These are phyloP conservation scores for Pseudogymnoascus sp. DNA, from an alignment of 2,329 filamentous ascomycete species.

Conservation along the genomic window DNA sequence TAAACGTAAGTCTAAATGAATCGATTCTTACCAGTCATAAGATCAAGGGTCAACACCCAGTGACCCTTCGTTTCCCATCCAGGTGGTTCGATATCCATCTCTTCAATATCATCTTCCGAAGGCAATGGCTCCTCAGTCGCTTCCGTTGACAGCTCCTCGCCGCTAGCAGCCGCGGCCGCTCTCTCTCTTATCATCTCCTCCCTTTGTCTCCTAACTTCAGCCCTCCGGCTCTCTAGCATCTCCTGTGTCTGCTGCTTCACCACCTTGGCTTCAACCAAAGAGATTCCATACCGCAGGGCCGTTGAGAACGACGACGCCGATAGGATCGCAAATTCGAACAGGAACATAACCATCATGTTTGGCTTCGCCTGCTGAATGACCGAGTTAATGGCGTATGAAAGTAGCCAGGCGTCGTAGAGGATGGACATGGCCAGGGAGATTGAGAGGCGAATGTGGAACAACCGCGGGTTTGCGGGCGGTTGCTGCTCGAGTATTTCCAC, in stretches of 20 bases:
- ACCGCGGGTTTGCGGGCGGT: slow-evolving; percentile 74
- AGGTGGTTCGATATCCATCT: slow-evolving; percentile 89
- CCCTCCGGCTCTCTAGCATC: slow-evolving; percentile 59
- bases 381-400: slow-evolving; percentile 71
- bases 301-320: slow-evolving; percentile 75
- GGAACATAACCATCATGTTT: slow-evolving; percentile 99
- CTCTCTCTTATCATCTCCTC: slow-evolving; percentile 38
- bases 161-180: slow-evolving; percentile 36
- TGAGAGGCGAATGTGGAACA: slow-evolving; percentile 80
- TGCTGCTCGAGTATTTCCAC: slow-evolving; percentile 95
- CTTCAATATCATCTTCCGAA: slow-evolving; percentile 70
- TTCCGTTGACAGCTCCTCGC: slow-evolving; percentile 31
- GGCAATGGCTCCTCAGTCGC: slow-evolving; percentile 38
- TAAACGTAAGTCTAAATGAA: not conserved
- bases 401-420: slow-evolving; percentile 69
- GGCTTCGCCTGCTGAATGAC: slow-evolving; percentile 84
- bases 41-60: slow-evolving; percentile 81
- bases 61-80: slow-evolving; percentile 96
- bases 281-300: slow-evolving; percentile 67
- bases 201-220: slow-evolving; percentile 55
- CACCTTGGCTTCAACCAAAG: slow-evolving; percentile 68
- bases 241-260: slow-evolving; percentile 64
- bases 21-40: slow-evolving; percentile 59
- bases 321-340: slow-evolving; percentile 92
- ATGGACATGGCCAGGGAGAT: slow-evolving; percentile 73